phyloP scores from a whole-genome alignment of 768 basidiomycete species.

The Boletus eberwhitei region DNA sequence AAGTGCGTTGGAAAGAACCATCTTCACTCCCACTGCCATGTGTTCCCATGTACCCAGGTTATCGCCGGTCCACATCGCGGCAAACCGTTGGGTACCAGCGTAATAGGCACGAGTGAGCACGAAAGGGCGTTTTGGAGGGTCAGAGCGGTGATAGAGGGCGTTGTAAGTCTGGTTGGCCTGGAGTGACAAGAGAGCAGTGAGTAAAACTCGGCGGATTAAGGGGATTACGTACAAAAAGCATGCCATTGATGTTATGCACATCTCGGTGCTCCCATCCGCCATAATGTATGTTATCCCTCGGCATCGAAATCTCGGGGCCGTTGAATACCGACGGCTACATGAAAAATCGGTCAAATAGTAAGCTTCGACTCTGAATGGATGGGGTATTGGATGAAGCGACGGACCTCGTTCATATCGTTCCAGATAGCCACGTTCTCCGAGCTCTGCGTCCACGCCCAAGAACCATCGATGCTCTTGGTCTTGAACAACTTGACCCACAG shows the following conservation, averaged over 20 bases:
- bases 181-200: background rate
- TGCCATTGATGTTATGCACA: conserved; percentile 95
- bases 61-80: conserved; percentile 99
- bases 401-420: conserved; percentile 99
- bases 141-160: conserved; percentile 72
- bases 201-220: background rate
- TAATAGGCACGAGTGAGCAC: conserved; percentile 95
- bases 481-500: conserved; percentile 92
- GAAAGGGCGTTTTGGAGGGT: conserved; percentile 81
- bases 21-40: conserved; percentile 89
- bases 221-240: conserved; percentile 69
- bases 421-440: conserved; percentile 87
- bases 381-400: conserved; percentile 7
- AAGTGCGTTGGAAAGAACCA: conserved; percentile 85
- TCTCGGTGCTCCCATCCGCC: conserved; percentile 99
- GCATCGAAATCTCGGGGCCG: conserved; percentile 91
- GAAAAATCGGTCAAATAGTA: conserved; percentile 6
- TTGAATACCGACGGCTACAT: conserved; percentile 95
- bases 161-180: conserved; percentile 83
- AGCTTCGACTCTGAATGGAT: background rate
- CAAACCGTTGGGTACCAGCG: conserved; percentile 92
- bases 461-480: conserved; percentile 44
- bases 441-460: conserved; percentile 78
- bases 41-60: conserved; percentile 98
- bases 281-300: conserved; percentile 74